Evolutionary conservation across 768 basidiomycete species (phyloP).

Genomic region (Amanita fuliginea): DNA sequence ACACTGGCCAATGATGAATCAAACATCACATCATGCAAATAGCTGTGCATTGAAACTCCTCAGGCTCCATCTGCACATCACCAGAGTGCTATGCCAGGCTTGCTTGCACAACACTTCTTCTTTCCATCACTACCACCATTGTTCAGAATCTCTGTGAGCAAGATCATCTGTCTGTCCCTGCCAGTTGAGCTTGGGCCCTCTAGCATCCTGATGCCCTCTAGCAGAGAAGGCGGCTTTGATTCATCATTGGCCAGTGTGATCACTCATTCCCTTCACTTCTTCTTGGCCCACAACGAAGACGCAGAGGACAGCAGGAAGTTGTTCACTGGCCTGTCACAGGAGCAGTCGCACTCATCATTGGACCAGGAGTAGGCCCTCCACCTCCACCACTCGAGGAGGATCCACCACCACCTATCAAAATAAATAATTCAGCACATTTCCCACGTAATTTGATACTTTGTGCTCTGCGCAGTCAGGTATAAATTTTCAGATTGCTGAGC

Average conservation of each 20-base stretch:
- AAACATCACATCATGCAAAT: too few species aligned
- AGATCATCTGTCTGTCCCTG: slow-evolving; percentile 64
- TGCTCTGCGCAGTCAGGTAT: slow-evolving; percentile 43
- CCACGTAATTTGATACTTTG: slow-evolving; percentile 78
- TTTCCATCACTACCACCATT: too few species aligned
- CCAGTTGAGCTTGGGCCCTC: slow-evolving; percentile 10
- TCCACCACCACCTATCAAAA: slow-evolving; percentile 78
- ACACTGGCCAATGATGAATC: slow-evolving; percentile 62
- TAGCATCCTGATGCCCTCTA: slow-evolving; percentile 4
- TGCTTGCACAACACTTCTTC: slow-evolving; percentile 40
- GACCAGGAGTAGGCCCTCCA: slow-evolving; percentile 12
- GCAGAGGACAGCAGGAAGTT: too few species aligned
- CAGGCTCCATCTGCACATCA: too few species aligned
- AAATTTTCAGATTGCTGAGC: slow-evolving; percentile 60
- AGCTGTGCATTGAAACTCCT: too few species aligned
- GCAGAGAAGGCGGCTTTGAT: slow-evolving; percentile 28
- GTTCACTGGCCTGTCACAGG: slow-evolving; percentile 20
- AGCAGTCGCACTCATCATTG: slow-evolving; percentile 30
- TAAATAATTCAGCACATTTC: slow-evolving; percentile 82
- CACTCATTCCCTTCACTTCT: slow-evolving; percentile 48
- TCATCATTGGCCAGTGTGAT: slow-evolving; percentile 65
- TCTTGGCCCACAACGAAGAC: slow-evolving; percentile 7
- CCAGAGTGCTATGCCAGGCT: slow-evolving; percentile 60
- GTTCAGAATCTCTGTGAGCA: slow-evolving; percentile 72
- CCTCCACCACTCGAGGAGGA: slow-evolving; percentile 23